Base-by-base conservation (phyloP, 1,284 basidiomycete species). In the Leccinum fallax region DNA sequence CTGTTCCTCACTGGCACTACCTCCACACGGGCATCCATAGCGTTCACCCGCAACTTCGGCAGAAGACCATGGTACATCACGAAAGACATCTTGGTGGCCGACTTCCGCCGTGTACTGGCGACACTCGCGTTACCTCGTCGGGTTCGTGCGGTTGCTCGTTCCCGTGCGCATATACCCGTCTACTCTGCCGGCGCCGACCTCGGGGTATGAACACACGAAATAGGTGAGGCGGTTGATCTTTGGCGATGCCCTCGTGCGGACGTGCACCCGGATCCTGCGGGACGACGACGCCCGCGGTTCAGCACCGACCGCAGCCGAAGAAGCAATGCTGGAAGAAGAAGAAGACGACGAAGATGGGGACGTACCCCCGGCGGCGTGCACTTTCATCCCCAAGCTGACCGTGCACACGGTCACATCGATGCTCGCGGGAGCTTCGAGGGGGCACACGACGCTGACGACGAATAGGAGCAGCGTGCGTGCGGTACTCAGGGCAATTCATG, bases 381-480 rank as follows among this genome's bases (percentile, higher is more conserved):
- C 32, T 80, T 85, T 55, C 77, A 81, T 70, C 78, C 83, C 19
- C 82, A 86, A 13, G 75, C 76, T 21, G 30, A 74, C 63, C 0
- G 83, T 89, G 32, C 32, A 32, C 4, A 32, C 30, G 9, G 30
- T 32, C 13, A 81, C 85, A 57, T 89, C 87, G 65, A 78, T 92
- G 77, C 78, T 88, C 9, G 84, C 84, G 73, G 93, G 92, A 21
- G 86, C 89, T 0, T 77, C 76, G 46, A 78, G 84, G 34, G 87
- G 89, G 65, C 80, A 92, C 88, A 94, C 93, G 60, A 94, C 91
- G 32, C 11, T 34, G 32, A 34, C 90, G 5, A 90, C 91, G 19
- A 94, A 94, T 65, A 84, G 85, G 67, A 83, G 88, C 36, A 92
- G 92, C 65, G 85, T 93, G 30, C 87, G 84, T 70, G 86, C 88